Evolutionary conservation across 2,329 filamentous ascomycete species (phyloP).

Genomic region (Neoarthrinium moseri): DNA sequence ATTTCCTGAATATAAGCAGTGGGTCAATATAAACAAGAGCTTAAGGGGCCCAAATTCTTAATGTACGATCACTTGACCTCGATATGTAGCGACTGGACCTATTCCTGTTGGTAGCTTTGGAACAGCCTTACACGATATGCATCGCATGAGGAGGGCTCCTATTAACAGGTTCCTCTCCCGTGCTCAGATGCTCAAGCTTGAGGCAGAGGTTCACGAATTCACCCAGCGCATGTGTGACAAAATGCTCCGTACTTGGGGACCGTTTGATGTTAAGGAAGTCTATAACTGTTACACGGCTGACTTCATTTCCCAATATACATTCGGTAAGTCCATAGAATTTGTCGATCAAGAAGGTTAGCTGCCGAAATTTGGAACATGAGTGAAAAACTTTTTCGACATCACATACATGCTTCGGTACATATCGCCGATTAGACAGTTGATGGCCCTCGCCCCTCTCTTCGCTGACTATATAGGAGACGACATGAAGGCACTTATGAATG

Average conservation of each 20-base stretch:
- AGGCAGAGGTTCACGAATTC: slow-evolving; percentile 23
- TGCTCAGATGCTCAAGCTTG: slow-evolving; percentile 27
- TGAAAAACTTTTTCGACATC: slow-evolving; percentile 19
- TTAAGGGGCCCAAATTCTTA: too few relatives aligned
- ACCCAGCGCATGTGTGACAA: slow-evolving; percentile 28
- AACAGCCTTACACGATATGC: slow-evolving; percentile 24
- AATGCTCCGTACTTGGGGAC: slow-evolving; percentile 14
- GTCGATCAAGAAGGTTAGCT: slow-evolving; percentile 12
- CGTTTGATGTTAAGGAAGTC: slow-evolving; percentile 13
- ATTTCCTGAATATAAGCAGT: not conserved
- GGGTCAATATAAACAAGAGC: too few relatives aligned
- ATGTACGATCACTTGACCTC: too few relatives aligned
- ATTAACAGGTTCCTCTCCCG: slow-evolving; percentile 31
- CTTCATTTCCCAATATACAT: slow-evolving; percentile 19
- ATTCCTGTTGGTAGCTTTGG: slow-evolving; percentile 14
- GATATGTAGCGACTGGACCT: not conserved
- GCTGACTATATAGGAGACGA: slow-evolving; percentile 20
- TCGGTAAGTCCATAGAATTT: slow-evolving; percentile 20
- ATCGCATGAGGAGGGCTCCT: slow-evolving; percentile 23
- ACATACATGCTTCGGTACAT: slow-evolving; percentile 21
- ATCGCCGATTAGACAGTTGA: slow-evolving; percentile 16
- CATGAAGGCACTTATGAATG: slow-evolving; percentile 10
- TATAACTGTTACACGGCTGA: slow-evolving; percentile 22
- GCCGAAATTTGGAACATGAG: slow-evolving; percentile 17
- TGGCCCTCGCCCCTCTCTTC: slow-evolving; percentile 15